Base-by-base conservation (phyloP, 2,329 filamentous ascomycete genomes). In the Dothistroma septosporum region DNA sequence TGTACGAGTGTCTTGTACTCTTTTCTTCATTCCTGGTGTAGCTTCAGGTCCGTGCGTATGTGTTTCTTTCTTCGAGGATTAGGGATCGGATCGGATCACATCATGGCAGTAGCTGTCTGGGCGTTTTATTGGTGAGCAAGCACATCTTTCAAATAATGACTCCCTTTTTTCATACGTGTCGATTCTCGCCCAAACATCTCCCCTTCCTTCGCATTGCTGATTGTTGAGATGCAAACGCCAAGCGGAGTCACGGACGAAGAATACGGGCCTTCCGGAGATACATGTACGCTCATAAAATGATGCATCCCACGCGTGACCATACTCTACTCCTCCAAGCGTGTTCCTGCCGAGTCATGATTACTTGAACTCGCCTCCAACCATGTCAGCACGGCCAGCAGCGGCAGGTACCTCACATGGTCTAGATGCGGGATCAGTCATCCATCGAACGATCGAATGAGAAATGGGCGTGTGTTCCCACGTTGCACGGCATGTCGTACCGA, bases 21-120 rank as follows among this genome's bases (percentile, higher is more conserved):
- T 56, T 55, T 41, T 60, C 55, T 52, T 57, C 55, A 16, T 44
- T 2, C 12, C 4, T 44, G 16, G 14, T 44, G 16, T 44, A 44
- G 35, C 24, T 53, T 28, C 31, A 53, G 28, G 22, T 53, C 50
- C 35, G 21, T 2, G 46, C 11, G 4, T 53, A 31, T 53, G 24
- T 19, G n/a, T 53, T 53, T 31, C 31, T 32, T 35, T 53, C 31
- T n/a, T 53, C 50, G 31, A 53, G 49, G 50, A n/a, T 54, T 53
- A 53, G 57, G 57, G 50, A 53, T 53, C 47, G 52, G 6, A 28
- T 28, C 24, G 6, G 24, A 52, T 54, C 57, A 59, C 35, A 59
- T 53, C 57, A 59, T 54, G 57, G 55, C 44, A 57, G 19, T 57
- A 57, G 28, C 55, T 58, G 57, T 28, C 57, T 59, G 22, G 57